phyloP scores from a whole-genome alignment of 352 stramenopile genomes.

The Globisporangium acanthophoron region DNA sequence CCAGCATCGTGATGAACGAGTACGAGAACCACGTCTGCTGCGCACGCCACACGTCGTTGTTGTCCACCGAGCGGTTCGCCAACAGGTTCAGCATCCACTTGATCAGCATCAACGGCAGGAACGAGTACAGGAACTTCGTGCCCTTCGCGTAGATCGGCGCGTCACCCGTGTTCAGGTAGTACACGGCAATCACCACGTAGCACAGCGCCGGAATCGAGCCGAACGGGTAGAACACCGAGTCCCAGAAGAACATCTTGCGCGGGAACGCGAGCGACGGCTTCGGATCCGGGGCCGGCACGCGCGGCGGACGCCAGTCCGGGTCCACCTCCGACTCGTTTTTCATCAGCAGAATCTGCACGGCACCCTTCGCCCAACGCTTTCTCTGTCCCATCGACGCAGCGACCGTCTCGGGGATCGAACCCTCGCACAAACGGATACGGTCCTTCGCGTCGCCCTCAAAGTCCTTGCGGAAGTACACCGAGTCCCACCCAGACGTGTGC shows the following conservation, averaged over 20 bases:
- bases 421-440: slow-evolving; percentile 82
- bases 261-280: slow-evolving; percentile 78
- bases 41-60: slow-evolving; percentile 86
- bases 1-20: slow-evolving; percentile 85
- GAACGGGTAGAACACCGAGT: slow-evolving; percentile 87
- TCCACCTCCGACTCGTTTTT: slow-evolving; percentile 88
- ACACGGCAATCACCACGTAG: slow-evolving; percentile 81
- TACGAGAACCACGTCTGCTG: slow-evolving; percentile 91
- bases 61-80: slow-evolving; percentile 83
- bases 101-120: slow-evolving; percentile 78
- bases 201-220: slow-evolving; percentile 80
- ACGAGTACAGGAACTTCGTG: slow-evolving; percentile 80
- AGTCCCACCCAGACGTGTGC: slow-evolving; percentile 81
- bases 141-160: slow-evolving; percentile 83
- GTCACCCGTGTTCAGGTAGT: slow-evolving; percentile 83
- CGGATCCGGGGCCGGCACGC: slow-evolving; percentile 74
- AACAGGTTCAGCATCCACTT: slow-evolving; percentile 82
- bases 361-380: slow-evolving; percentile 88
- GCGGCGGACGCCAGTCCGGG: slow-evolving; percentile 79
- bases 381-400: slow-evolving; percentile 80
- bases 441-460: slow-evolving; percentile 85
- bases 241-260: slow-evolving; percentile 89
- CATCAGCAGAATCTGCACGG: slow-evolving; percentile 85
- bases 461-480: slow-evolving; percentile 88
- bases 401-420: slow-evolving; percentile 77